Percentiles rank a stretch among this genome's conserved stretches.
Evolutionary conservation across 176 grass and related monocot species (phyloP).

Genomic region (Saccharum spontaneum): DNA sequence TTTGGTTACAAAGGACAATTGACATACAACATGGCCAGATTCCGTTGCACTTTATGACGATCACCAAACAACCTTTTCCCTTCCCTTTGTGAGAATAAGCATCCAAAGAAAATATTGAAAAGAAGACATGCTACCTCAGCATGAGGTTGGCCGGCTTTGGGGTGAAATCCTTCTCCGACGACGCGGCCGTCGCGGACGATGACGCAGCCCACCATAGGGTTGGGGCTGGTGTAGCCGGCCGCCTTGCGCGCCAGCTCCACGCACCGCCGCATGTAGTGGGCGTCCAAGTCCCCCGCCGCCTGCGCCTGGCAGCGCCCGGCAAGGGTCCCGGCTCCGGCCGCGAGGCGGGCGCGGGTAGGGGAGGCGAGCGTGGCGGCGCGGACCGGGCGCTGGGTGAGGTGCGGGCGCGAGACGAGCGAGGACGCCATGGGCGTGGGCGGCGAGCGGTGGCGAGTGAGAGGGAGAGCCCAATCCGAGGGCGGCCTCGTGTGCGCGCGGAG

Average conservation of each 20-base stretch:
- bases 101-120: not conserved
- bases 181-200: constrained; percentile 70
- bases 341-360: not conserved
- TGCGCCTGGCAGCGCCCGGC: constrained; percentile 38
- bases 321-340: not conserved
- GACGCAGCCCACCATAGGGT: constrained; percentile 93
- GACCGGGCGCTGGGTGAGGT: not conserved
- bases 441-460: not conserved
- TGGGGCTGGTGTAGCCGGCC: constrained; percentile 76
- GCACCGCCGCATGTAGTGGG: constrained; percentile 70
- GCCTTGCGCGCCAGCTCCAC: constrained; percentile 81
- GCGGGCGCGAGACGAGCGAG: constrained; percentile 5
- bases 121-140: constrained; percentile 56
- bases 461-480: not conserved
- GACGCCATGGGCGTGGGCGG: constrained; percentile 17
- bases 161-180: constrained; percentile 88
- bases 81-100: not conserved
- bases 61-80: not conserved
- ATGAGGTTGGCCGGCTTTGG: constrained; percentile 82
- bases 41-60: not conserved
- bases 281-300: constrained; percentile 39
- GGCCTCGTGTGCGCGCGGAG: not conserved
- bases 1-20: not conserved
- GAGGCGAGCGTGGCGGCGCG: not conserved
- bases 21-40: not conserved